A percentile compares a stretch with the other conserved stretches of the same genome.
These are phyloP conservation scores for Monosporascus sp. DNA, from an alignment of 2,329 filamentous ascomycete species.

Conservation along the genomic window DNA sequence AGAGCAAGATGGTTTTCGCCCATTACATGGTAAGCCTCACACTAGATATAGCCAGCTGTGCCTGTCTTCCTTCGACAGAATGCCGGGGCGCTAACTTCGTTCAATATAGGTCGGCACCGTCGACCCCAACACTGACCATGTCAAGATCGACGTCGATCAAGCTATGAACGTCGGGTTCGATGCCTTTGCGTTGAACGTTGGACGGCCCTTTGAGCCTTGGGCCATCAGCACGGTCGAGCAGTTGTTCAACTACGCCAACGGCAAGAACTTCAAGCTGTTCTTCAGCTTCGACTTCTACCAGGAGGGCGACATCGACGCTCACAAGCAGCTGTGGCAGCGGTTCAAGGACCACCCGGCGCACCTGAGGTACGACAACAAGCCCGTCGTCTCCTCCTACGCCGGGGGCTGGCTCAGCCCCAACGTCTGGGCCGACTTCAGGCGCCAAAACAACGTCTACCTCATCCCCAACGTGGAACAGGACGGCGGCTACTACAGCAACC, in stretches of 20 bases:
- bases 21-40: constrained; percentile 19
- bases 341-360: constrained; percentile 25
- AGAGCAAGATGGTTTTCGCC: constrained; percentile 22
- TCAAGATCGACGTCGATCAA: constrained; percentile 24
- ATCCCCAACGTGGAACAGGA: constrained; percentile 28
- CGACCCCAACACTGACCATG: constrained; percentile 17
- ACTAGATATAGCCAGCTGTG: no score
- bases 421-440: constrained; percentile 23
- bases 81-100: constrained; percentile 2
- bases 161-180: constrained; percentile 26
- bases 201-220: constrained; percentile 20
- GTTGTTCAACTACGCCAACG: constrained; percentile 26
- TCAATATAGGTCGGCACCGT: constrained; percentile 12
- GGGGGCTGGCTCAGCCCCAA: constrained; percentile 19
- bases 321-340: constrained; percentile 18
- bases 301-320: constrained; percentile 17
- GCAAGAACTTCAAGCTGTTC: constrained; percentile 29
- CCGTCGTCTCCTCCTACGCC: constrained; percentile 28
- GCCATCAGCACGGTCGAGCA: constrained; percentile 19
- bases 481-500: constrained; percentile 26
- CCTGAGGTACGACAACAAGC: constrained; percentile 20
- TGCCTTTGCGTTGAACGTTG: constrained; percentile 32
- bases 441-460: constrained; percentile 26
- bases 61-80: no score
- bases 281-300: constrained; percentile 31